Evolutionary conservation across 1,284 basidiomycete species (phyloP).

Genomic region (Coniferiporia sulphurascens): DNA sequence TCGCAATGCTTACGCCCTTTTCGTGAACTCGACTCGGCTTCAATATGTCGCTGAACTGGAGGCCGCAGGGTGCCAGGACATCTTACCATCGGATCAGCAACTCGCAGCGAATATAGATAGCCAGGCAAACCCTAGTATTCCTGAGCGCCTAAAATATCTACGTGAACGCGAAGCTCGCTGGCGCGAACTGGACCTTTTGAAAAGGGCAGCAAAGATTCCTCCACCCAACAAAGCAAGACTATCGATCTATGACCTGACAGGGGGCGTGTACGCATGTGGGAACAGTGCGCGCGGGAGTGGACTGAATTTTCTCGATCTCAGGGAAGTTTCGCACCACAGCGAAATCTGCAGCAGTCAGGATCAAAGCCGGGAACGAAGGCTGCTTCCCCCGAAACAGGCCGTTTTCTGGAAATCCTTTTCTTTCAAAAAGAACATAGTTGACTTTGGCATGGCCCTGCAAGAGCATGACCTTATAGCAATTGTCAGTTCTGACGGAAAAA

Average conservation of each 20-base stretch:
- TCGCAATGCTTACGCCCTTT: background rate
- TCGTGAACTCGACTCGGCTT: slow-evolving; percentile 1
- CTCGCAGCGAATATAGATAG: background rate
- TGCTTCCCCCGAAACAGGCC: too few relatives aligned
- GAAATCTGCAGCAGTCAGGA: background rate
- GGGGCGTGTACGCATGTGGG: slow-evolving; percentile 4
- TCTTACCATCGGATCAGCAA: background rate
- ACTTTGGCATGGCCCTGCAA: slow-evolving; percentile 8
- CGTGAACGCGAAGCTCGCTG: slow-evolving; percentile 3
- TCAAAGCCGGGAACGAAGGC: background rate
- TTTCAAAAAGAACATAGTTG: background rate
- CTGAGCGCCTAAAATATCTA: slow-evolving; percentile 1
- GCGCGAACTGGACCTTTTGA: slow-evolving; percentile 4
- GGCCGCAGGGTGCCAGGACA: slow-evolving; percentile 3
- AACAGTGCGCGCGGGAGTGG: background rate
- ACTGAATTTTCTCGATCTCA: slow-evolving; percentile 1
- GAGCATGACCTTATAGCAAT: slow-evolving; percentile 12
- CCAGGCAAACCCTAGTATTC: background rate
- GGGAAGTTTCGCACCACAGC: background rate
- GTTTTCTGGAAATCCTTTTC: slow-evolving; percentile 3
- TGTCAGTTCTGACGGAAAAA: background rate
- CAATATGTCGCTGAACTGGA: slow-evolving; percentile 12
- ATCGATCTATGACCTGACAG: background rate
- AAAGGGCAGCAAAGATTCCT: background rate
- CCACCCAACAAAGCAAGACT: background rate